Base-by-base conservation (phyloP, 495 filamentous ascomycete genomes). In the Daldinia loculata region DNA sequence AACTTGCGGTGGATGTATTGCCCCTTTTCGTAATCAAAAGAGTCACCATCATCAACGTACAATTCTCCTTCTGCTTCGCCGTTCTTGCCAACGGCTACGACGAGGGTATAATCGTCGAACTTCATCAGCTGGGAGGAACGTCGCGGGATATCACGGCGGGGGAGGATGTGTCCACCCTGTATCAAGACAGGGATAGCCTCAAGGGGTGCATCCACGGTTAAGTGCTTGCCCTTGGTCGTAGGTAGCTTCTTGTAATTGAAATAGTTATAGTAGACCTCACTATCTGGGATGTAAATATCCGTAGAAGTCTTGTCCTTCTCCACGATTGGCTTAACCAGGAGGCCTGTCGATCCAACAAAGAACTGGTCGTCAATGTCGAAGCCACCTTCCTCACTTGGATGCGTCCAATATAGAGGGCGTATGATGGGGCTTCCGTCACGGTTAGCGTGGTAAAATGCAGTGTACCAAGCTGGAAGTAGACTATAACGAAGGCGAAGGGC, bases 401-500 rank as follows among this genome's bases (percentile, higher is more conserved):
- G 93, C 22, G 91, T 90, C 79, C 94, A 97, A 82, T 92, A 98
- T 75, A 97, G 91, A 9, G 95, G 95, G 50, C 93, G 86, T 66
- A 98, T 82, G 75, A 99, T 94, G 14, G 95, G 95, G 27, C 87
- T 91, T 51, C 95, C 96, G 41, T 91, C 89, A 41, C 89, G 83
- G 69, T 89, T 89, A 11, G 95, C 93, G 74, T 95, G 89, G 63
- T 95, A 93, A 87, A 98, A 99, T 17, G 93, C 93, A 11, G 95
- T 98, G 75, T 99, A 99, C 95, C 95, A 98, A 11, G 92, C 88
- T 12, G 95, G 95, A 22, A 99, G 86, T 56, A 99, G 86, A 70
- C 90, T 88, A 79, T 99, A 99, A 36, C 95, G 87, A 48, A 98
- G 84, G 14, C 95, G 90, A 39, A 99, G 86, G 0, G 96, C 93